A percentile compares a stretch with the other conserved stretches of the same genome.
Evolutionary conservation across 1,139 yeast species (phyloP).

Genomic region (Candida glucosophila): DNA sequence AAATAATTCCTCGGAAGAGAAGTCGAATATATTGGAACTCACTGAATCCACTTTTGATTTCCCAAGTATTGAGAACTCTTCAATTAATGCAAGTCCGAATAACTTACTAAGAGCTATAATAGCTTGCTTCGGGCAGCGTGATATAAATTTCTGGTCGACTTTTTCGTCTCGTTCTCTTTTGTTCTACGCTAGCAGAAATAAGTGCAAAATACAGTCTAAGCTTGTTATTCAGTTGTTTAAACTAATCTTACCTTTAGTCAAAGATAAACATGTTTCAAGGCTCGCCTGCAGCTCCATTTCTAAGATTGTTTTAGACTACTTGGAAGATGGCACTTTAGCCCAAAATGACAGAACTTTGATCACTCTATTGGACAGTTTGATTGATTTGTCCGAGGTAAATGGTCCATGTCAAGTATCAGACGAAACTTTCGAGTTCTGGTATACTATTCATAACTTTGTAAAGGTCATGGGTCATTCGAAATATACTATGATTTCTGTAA

Average conservation of each 20-base stretch:
- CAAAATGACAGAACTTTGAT: conserved; percentile 28
- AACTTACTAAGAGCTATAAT: conserved; percentile 11
- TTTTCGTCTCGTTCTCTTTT: conserved; percentile 21
- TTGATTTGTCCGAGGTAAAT: conserved; percentile 47
- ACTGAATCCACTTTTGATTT: conserved; percentile 5
- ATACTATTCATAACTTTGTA: conserved; percentile 27
- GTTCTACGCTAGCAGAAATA: neutral
- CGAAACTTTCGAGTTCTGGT: conserved; percentile 50
- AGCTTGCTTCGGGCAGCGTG: conserved; percentile 14
- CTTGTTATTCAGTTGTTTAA: conserved; percentile 20
- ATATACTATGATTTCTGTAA: conserved; percentile 10
- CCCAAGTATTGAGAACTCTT: too few relatives aligned
- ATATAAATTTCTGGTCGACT: conserved; percentile 26
- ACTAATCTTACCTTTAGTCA: conserved; percentile 39
- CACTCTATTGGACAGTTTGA: conserved; percentile 38
- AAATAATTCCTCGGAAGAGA: too few relatives aligned
- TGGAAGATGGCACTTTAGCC: conserved; percentile 7
- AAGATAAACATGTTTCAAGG: conserved; percentile 13
- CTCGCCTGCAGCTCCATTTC: conserved; percentile 16
- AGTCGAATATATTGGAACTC: too few relatives aligned
- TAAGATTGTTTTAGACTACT: conserved; percentile 8
- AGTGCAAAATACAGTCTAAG: conserved; percentile 1
- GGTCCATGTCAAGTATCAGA: conserved; percentile 46
- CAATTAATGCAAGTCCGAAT: too few relatives aligned
- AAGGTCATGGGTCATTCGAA: conserved; percentile 18